Base-by-base conservation (phyloP, 768 basidiomycete genomes). In the Tulasnella calospora region DNA sequence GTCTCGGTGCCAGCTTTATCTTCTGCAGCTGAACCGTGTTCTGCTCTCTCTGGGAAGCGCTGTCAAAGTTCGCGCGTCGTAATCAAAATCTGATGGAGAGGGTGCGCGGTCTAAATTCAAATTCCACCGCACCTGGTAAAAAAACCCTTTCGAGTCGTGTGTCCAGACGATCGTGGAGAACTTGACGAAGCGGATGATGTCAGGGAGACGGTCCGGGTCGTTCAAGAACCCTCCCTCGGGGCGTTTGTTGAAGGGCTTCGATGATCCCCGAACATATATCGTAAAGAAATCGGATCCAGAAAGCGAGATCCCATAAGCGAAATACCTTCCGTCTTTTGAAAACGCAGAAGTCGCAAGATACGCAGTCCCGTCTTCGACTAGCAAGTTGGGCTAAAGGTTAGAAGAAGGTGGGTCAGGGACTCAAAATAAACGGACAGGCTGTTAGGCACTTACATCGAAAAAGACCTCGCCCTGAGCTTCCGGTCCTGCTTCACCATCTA, bases 61-160 rank as follows among this genome's bases (percentile, higher is more conserved):
- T 89, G 78, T 74, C 51, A 57, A 23, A 21, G 7, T 40, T 40
- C 38, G 33, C 73, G 6, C 57, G 3, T 40, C 41, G 12, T 36
- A 21, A 71, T 44, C 19, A 15, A 19, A 36, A 35, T 73, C 9
- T 6, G 23, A 33, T 33, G 57, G 4, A 4, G 23, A n/a, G n/a
- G n/a, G 15, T 15, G 27, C 61, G 35, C 35, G 35, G 27, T 36
- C 35, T 1, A 35, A 33, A 71, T 44, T 57, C 41, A 9, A 82
- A 83, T 30, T 74, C 41, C 41, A 44, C 5, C 13, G 1, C 13
- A 87, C 86, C 86, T 94, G 93, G 83, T 95, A 95, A 85, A 95
- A 93, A 84, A 95, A 94, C 1, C 94, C 94, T 79, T 89, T 90
- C 76, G 89, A 91, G 83, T 94, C 92, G 76, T 89, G 89, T 6